Conservation (phyloP, 2,329 filamentous ascomycete species). For the Epicoccum sorghinum region DNA sequence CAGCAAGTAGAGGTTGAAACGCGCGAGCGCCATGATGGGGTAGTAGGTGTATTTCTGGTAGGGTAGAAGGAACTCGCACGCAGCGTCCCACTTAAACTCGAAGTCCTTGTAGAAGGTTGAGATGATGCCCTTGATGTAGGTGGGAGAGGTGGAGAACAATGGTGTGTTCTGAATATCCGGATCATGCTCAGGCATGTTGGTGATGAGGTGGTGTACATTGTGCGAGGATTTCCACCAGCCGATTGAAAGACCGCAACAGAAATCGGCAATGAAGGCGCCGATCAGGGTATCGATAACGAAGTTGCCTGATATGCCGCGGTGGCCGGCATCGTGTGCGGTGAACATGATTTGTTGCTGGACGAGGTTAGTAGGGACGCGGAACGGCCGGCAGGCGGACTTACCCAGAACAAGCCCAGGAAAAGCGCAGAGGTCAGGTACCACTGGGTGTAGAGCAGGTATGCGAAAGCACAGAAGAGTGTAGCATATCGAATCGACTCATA, state of each 20-base stretch:
- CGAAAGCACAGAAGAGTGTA: slow-evolving; percentile 58
- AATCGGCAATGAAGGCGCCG: slow-evolving; percentile 67
- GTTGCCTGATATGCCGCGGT: slow-evolving; percentile 66
- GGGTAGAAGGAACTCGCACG: slow-evolving; percentile 72
- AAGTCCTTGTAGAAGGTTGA: slow-evolving; percentile 81
- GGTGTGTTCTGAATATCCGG: slow-evolving; percentile 68
- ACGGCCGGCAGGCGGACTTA: slow-evolving; percentile 27
- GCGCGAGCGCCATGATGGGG: slow-evolving; percentile 76
- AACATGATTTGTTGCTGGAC: slow-evolving; percentile 71
- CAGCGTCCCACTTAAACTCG: slow-evolving; percentile 76
- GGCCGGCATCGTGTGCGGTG: slow-evolving; percentile 69
- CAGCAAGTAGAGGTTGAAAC: slow-evolving; percentile 85
- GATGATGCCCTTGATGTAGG: slow-evolving; percentile 73
- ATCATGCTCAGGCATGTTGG: slow-evolving; percentile 62
- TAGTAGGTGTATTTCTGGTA: slow-evolving; percentile 86
- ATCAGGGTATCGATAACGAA: slow-evolving; percentile 65
- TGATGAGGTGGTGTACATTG: slow-evolving; percentile 71
- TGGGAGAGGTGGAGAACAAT: slow-evolving; percentile 84
- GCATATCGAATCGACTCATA: slow-evolving; percentile 64
- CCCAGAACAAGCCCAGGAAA: slow-evolving; percentile 68
- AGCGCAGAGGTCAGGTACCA: slow-evolving; percentile 66
- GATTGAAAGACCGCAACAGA: slow-evolving; percentile 69
- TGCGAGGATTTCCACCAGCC: slow-evolving; percentile 75
- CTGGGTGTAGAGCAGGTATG: slow-evolving; percentile 52
- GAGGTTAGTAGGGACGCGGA: slow-evolving; percentile 20